Evolutionary conservation across 148 eudicot species (phyloP).

Genomic region (Silene latifolia): DNA sequence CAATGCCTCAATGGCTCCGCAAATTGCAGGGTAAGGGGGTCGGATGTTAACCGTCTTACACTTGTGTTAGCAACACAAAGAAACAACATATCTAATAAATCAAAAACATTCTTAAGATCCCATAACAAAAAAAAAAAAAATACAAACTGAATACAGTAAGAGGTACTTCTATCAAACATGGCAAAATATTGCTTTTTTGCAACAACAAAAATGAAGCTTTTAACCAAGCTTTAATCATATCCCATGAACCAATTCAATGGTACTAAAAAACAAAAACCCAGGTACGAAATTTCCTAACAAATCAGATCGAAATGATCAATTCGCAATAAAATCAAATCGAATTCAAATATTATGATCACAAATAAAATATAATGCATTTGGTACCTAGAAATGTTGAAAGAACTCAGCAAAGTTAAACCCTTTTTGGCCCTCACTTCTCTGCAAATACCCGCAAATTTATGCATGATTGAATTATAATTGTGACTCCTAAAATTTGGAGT

Average conservation of each 20-base stretch:
- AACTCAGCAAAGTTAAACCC: not conserved
- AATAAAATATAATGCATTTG: not conserved
- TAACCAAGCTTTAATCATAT: not conserved
- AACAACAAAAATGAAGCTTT: not conserved
- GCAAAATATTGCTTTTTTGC: not conserved
- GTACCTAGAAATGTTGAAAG: constrained; percentile 4
- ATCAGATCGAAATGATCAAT: not conserved
- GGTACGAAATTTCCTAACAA: not conserved
- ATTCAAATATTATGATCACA: not conserved
- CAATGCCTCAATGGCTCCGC: no score
- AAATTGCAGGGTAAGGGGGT: no score
- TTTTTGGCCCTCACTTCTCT: not conserved
- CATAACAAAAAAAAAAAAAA: not conserved
- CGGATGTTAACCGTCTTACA: no score
- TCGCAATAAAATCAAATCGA: not conserved
- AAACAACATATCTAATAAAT: not conserved
- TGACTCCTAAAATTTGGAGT: not conserved
- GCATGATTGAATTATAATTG: not conserved
- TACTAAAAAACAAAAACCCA: not conserved
- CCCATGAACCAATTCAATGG: no score
- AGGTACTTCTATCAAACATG: not conserved
- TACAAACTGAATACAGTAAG: not conserved
- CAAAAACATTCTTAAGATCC: not conserved
- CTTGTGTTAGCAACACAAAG: no score
- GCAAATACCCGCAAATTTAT: not conserved